Percentiles rank a stretch among this genome's conserved stretches.
Conservation (phyloP, 1,284 basidiomycete species). For the Neolentinus lepideus region DNA sequence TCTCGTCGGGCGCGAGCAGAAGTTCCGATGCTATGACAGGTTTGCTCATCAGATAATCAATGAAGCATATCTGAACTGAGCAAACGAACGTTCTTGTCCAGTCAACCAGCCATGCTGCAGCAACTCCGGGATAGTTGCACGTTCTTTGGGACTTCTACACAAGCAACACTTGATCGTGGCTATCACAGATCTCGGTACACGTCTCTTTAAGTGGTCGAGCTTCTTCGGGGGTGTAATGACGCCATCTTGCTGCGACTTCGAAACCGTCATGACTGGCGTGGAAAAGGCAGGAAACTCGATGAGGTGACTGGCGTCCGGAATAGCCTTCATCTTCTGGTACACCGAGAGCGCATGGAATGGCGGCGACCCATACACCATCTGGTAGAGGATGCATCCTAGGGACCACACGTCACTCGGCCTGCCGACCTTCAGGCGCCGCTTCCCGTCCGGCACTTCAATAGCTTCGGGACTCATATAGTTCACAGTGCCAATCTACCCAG, state of each 20-base stretch:
- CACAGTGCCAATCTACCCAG: constrained; percentile 75
- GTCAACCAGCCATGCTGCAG: constrained; percentile 61
- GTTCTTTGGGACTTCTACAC: constrained; percentile 63
- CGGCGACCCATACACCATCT: constrained; percentile 93
- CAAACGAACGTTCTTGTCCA: constrained; percentile 41
- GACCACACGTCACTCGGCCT: constrained; percentile 95
- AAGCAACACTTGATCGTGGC: constrained; percentile 72
- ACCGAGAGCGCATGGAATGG: constrained; percentile 86
- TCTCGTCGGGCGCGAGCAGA: constrained; percentile 45
- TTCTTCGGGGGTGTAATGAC: constrained; percentile 39
- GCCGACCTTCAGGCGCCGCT: constrained; percentile 76
- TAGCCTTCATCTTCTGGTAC: constrained; percentile 84
- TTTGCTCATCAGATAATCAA: neutral
- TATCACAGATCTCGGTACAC: constrained; percentile 65
- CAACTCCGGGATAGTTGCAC: constrained; percentile 77
- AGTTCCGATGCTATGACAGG: constrained; percentile 12
- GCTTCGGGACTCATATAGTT: constrained; percentile 97
- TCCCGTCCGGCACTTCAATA: constrained; percentile 75
- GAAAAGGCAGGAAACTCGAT: constrained; percentile 75
- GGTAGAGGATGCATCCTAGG: constrained; percentile 94
- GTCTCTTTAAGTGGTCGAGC: constrained; percentile 54
- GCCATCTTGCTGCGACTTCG: constrained; percentile 8
- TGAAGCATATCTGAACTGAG: neutral
- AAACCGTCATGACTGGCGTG: constrained; percentile 40
- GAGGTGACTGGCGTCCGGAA: constrained; percentile 63